Evolutionary conservation across 371 early-diverging fungal species (phyloP).

Genomic region (Furculomyces boomerangus): DNA sequence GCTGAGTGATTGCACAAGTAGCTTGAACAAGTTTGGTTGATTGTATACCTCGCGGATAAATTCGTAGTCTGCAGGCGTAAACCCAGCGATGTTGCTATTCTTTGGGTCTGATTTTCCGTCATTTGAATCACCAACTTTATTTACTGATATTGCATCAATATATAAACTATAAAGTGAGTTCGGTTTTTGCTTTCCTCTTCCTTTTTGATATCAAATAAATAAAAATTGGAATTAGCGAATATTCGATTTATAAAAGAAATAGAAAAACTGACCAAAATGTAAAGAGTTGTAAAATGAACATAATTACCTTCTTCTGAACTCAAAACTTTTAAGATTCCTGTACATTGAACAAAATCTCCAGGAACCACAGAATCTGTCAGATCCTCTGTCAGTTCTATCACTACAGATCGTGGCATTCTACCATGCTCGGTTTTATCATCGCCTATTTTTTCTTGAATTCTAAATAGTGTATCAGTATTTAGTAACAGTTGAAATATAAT

Average conservation of each 20-base stretch:
- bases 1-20: constrained; percentile 39
- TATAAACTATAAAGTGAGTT: constrained; percentile 39
- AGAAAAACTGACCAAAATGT: neutral
- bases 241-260: too few relatives aligned
- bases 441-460: neutral
- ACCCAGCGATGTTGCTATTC: constrained; percentile 28
- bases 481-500: neutral
- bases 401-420: constrained; percentile 52
- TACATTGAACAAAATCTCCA: constrained; percentile 50
- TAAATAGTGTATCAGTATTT: neutral
- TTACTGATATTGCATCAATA: constrained; percentile 38
- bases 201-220: neutral
- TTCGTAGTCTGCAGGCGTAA: constrained; percentile 29
- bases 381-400: constrained; percentile 43
- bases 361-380: constrained; percentile 51
- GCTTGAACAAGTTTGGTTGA: constrained; percentile 22
- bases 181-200: constrained; percentile 8
- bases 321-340: constrained; percentile 54
- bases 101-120: constrained; percentile 12
- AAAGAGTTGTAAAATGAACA: neutral
- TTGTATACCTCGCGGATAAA: constrained; percentile 32
- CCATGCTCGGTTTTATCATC: constrained; percentile 23
- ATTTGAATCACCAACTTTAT: constrained; percentile 30
- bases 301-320: constrained; percentile 34
- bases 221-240: too few relatives aligned